Conservation (phyloP, 2,329 filamentous ascomycete species). For the Sordariomycetes sp. region DNA sequence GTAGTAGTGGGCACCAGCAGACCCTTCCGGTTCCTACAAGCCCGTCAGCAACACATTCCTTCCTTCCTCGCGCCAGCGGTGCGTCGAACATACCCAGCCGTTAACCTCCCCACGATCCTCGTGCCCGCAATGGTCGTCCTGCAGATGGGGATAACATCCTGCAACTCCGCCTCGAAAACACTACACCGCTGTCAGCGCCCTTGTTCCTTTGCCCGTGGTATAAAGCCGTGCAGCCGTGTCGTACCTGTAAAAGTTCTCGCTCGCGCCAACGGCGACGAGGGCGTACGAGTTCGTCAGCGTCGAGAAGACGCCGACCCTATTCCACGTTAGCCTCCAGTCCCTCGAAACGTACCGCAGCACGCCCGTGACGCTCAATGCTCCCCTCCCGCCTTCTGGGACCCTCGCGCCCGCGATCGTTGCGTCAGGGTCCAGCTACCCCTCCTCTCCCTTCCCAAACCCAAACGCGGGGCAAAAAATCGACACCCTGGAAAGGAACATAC, state of each 20-base stretch:
- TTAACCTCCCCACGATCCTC: conserved; percentile 88
- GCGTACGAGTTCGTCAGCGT: conserved; percentile 97
- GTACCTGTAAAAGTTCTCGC: conserved; percentile 95
- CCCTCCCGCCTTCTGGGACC: neutral
- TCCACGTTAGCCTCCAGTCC: too few species aligned
- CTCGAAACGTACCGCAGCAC: too few species aligned
- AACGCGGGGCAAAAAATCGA: neutral
- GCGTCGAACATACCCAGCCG: conserved; percentile 58
- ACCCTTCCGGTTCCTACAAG: conserved; percentile 77
- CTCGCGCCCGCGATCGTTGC: neutral
- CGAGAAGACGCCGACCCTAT: conserved; percentile 87
- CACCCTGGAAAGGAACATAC: conserved; percentile 32
- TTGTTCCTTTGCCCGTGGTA: neutral
- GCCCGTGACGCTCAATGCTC: neutral
- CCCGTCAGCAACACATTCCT: neutral
- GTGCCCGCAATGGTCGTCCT: conserved; percentile 95
- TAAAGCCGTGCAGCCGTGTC: conserved; percentile 7
- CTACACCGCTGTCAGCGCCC: conserved; percentile 23
- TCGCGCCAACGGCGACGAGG: conserved; percentile 84
- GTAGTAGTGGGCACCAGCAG: conserved; percentile 92
- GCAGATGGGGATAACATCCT: conserved; percentile 94
- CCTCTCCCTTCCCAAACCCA: neutral
- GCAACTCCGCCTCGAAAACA: conserved; percentile 93
- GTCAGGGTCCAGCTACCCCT: neutral
- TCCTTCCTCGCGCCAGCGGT: neutral